Conservation (phyloP, 1,284 basidiomycete genomes). For the Malassezia vespertilionis region DNA sequence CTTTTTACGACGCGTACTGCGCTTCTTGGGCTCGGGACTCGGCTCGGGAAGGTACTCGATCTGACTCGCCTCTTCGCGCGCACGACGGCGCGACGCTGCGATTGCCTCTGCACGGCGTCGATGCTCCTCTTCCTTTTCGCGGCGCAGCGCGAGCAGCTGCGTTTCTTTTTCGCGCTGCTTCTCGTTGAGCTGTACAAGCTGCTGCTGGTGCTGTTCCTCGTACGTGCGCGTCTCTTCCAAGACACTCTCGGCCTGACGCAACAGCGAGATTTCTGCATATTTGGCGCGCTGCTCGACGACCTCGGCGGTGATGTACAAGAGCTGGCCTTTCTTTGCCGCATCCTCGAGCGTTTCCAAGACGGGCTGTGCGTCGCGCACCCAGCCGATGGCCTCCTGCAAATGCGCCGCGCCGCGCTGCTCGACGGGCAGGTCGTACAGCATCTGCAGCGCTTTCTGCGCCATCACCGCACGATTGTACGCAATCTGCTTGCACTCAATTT, state of each 20-base stretch:
- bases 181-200: conserved; percentile 25
- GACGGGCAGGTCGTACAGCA: conserved; percentile 37
- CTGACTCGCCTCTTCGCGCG: conserved; percentile 33
- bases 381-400: conserved; percentile 27
- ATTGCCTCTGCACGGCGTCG: conserved; percentile 31
- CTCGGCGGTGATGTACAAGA: conserved; percentile 38
- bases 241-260: conserved; percentile 23
- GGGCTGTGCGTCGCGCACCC: conserved; percentile 28
- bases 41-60: conserved; percentile 35
- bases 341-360: conserved; percentile 21
- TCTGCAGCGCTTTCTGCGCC: conserved; percentile 38
- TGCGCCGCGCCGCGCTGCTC: conserved; percentile 25
- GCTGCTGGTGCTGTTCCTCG: conserved; percentile 25
- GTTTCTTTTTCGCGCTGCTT: conserved; percentile 32
- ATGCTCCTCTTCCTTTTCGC: conserved; percentile 31
- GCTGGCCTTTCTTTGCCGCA: conserved; percentile 27
- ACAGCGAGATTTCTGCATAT: conserved; percentile 36
- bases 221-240: conserved; percentile 30
- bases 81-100: conserved; percentile 28
- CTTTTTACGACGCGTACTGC: conserved; percentile 21
- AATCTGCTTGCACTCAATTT: conserved; percentile 28
- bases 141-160: conserved; percentile 26
- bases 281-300: conserved; percentile 42
- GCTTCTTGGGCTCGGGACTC: conserved; percentile 20
- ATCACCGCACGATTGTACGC: conserved; percentile 44